Evolutionary conservation across 805 yeast species (phyloP).

Genomic region (Metschnikowia baotianmanensis): DNA sequence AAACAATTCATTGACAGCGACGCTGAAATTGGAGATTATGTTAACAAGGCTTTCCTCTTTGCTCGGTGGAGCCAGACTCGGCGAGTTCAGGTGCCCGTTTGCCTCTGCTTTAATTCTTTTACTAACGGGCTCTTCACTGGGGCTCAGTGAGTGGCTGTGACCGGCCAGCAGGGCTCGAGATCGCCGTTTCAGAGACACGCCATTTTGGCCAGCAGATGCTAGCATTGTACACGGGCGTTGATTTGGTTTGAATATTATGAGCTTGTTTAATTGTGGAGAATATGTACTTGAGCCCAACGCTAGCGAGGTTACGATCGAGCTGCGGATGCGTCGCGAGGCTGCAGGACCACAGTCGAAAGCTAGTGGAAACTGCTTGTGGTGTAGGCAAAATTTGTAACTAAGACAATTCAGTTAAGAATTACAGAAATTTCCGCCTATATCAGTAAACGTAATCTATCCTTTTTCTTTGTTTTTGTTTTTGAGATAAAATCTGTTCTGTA

Average conservation of each 20-base stretch:
- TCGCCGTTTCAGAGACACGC: constrained; percentile 5
- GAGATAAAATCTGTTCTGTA: too few species aligned
- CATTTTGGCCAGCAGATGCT: constrained; percentile 8
- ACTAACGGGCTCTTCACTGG: constrained; percentile 5
- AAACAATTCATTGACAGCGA: constrained; percentile 57
- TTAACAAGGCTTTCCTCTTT: constrained; percentile 27
- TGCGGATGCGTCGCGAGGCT: neutral
- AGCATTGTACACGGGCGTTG: constrained; percentile 4
- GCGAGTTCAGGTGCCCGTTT: neutral
- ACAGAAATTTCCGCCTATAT: too few species aligned
- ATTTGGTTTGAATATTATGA: neutral
- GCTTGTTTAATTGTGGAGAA: neutral
- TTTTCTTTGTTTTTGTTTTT: too few species aligned
- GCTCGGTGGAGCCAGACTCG: neutral
- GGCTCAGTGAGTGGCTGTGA: neutral
- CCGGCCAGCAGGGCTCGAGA: constrained; percentile 4
- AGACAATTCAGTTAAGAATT: neutral
- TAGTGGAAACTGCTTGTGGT: too few species aligned
- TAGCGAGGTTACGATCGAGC: neutral
- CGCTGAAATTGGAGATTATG: constrained; percentile 44
- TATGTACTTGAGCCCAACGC: neutral
- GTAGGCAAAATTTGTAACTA: too few species aligned
- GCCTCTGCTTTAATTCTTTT: constrained; percentile 10
- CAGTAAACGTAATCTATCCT: too few species aligned
- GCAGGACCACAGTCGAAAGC: neutral